These are phyloP conservation scores for Colletotrichum sp. DNA, from an alignment of 2,329 filamentous ascomycete species.

Conservation along the genomic window DNA sequence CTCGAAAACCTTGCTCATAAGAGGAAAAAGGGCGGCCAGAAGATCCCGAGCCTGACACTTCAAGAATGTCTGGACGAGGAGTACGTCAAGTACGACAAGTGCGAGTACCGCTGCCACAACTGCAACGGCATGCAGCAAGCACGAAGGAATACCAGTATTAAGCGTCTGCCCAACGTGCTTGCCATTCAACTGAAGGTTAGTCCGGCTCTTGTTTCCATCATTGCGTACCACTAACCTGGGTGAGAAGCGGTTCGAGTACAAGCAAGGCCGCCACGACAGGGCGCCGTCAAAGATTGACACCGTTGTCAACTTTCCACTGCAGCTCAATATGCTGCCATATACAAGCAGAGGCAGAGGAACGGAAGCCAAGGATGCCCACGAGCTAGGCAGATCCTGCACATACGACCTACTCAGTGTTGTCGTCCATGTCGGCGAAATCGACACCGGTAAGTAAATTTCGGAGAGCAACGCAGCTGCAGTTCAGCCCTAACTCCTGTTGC, in stretches of 20 bases:
- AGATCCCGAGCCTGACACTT: constrained; percentile 57
- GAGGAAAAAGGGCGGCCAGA: constrained; percentile 57
- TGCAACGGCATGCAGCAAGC: constrained; percentile 81
- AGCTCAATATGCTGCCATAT: constrained; percentile 90
- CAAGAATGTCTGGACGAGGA: constrained; percentile 81
- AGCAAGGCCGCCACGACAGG: constrained; percentile 65
- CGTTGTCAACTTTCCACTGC: constrained; percentile 81
- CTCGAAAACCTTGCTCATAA: constrained; percentile 78
- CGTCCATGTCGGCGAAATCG: constrained; percentile 91
- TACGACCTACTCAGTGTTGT: constrained; percentile 92
- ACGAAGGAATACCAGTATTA: constrained; percentile 82
- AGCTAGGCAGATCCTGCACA: constrained; percentile 68
- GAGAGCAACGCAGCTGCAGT: background rate
- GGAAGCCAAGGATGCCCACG: constrained; percentile 54
- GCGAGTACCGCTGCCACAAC: constrained; percentile 84
- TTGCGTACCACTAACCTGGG: constrained; percentile 6
- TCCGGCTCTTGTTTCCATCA: background rate
- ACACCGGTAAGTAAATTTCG: constrained; percentile 78
- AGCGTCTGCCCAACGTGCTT: constrained; percentile 83
- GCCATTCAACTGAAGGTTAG: constrained; percentile 90
- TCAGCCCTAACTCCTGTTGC: background rate
- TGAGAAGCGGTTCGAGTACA: constrained; percentile 72
- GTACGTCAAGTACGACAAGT: constrained; percentile 86
- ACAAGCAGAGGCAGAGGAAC: constrained; percentile 68
- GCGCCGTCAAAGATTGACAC: constrained; percentile 87